Evolutionary conservation across 352 stramenopile species (phyloP).

Genomic region (Globisporangium barbulae): DNA sequence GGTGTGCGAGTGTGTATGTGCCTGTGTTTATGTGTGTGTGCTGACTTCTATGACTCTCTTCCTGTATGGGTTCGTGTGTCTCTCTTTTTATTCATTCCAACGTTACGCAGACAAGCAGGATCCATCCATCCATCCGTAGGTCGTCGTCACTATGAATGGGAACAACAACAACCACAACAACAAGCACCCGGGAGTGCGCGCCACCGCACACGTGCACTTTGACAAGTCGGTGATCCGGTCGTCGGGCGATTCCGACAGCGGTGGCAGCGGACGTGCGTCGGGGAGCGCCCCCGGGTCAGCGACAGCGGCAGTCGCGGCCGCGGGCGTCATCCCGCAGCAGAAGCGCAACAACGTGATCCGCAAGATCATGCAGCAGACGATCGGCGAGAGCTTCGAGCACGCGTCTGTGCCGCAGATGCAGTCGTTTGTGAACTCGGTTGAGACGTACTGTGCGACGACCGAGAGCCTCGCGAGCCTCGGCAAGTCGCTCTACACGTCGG

Average conservation of each 20-base stretch:
- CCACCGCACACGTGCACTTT: conserved; percentile 54
- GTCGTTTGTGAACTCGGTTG: conserved; percentile 64
- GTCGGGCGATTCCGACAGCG: conserved; percentile 41
- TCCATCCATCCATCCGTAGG: not conserved
- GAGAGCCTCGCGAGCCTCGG: conserved; percentile 79
- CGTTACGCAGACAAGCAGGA: too few relatives aligned
- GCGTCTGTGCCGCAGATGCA: conserved; percentile 65
- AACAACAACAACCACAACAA: conserved; percentile 17
- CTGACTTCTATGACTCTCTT: not conserved
- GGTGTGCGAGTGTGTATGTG: too few relatives aligned
- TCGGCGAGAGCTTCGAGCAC: conserved; percentile 73
- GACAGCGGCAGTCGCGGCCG: not conserved
- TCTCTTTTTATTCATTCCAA: not conserved
- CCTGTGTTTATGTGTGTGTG: not conserved
- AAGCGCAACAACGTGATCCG: conserved; percentile 47
- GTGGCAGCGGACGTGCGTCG: conserved; percentile 35
- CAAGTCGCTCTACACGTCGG: conserved; percentile 81
- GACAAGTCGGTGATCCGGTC: conserved; percentile 46
- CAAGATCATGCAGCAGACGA: conserved; percentile 77
- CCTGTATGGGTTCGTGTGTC: not conserved
- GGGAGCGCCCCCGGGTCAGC: conserved; percentile 11
- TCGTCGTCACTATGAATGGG: conserved; percentile 34
- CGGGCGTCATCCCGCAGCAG: conserved; percentile 10
- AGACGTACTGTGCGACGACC: conserved; percentile 70
- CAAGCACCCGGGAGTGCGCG: conserved; percentile 25